These are phyloP conservation scores for Panellus pusillus DNA, from an alignment of 768 basidiomycete species.

Conservation along the genomic window DNA sequence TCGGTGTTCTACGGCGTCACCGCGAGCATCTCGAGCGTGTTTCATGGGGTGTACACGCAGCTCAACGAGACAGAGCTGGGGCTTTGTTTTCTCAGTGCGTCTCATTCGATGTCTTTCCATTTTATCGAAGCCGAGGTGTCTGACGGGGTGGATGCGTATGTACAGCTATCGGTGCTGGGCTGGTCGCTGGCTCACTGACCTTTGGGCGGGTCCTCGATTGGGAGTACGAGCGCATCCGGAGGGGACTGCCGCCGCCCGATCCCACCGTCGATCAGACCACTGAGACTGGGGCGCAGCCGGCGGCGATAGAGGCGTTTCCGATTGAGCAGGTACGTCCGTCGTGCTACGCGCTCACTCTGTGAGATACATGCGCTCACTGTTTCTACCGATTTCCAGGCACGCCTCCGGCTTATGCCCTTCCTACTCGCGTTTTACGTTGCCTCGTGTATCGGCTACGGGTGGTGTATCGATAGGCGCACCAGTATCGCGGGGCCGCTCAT, in stretches of 20 bases:
- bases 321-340: slow-evolving; percentile 46
- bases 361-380: not conserved
- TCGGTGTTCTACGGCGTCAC: slow-evolving; percentile 60
- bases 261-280: too few relatives aligned
- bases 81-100: slow-evolving; percentile 61
- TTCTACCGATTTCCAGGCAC: slow-evolving; percentile 13
- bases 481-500: slow-evolving; percentile 55
- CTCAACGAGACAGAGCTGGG: slow-evolving; percentile 70
- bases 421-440: slow-evolving; percentile 39
- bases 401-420: slow-evolving; percentile 41
- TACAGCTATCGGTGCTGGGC: slow-evolving; percentile 11
- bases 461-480: slow-evolving; percentile 53
- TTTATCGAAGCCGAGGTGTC: not conserved
- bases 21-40: slow-evolving; percentile 61
- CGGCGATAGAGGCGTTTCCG: slow-evolving; percentile 38
- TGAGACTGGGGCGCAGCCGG: too few relatives aligned
- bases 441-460: slow-evolving; percentile 56
- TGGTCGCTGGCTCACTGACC: slow-evolving; percentile 1
- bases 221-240: slow-evolving; percentile 12
- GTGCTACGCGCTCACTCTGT: too few relatives aligned
- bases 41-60: slow-evolving; percentile 56
- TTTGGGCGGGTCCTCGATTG: slow-evolving; percentile 13
- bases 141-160: not conserved
- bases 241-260: too few relatives aligned
- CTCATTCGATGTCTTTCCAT: too few relatives aligned